Conservation (phyloP, 257 asterid species). For the Lycium barbarum region DNA sequence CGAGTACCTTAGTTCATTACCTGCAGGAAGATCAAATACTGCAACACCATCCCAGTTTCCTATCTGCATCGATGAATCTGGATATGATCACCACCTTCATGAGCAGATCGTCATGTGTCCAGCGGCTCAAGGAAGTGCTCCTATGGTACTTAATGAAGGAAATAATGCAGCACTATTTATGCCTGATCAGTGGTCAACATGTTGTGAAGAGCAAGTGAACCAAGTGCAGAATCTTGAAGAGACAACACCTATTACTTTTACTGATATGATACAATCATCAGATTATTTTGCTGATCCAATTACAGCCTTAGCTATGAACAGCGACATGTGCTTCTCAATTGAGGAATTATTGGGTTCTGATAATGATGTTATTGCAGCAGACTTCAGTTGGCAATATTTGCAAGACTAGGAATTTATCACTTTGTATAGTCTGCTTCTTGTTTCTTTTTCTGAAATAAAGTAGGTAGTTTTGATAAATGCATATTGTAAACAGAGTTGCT, state of each 20-base stretch:
- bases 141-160: neutral
- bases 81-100: neutral
- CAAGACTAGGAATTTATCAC: too few species aligned
- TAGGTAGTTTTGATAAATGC: too few species aligned
- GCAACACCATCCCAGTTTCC: neutral
- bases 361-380: too few species aligned
- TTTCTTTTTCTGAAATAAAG: too few species aligned
- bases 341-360: too few species aligned
- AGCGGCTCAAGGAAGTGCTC: neutral
- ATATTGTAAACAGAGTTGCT: neutral
- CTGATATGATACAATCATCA: neutral
- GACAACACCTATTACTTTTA: neutral
- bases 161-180: neutral
- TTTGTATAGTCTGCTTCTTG: too few species aligned
- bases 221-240: conserved; percentile 17
- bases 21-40: too few species aligned
- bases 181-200: too few species aligned
- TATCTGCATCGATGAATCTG: neutral
- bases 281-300: neutral
- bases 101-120: neutral
- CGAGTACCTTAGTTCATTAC: too few species aligned
- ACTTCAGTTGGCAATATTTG: too few species aligned
- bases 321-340: neutral
- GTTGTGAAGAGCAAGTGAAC: neutral
- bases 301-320: neutral